Conservation (phyloP, 106 monocot genomes). For the Gastrodia elata region DNA sequence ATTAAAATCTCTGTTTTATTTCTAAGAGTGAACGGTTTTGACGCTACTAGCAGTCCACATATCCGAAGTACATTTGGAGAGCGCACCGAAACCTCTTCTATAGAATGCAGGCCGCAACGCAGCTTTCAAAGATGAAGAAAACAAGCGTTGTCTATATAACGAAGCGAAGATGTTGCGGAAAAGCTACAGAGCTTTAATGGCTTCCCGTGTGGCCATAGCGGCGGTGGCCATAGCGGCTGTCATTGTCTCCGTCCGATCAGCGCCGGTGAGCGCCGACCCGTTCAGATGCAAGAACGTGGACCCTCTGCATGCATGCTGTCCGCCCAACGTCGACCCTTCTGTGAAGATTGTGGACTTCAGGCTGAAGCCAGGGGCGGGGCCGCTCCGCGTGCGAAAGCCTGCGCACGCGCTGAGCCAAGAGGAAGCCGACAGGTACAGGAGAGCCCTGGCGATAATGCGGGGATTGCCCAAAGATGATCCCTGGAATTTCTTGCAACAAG, state of each 20-base stretch:
- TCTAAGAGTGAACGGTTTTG: too few species aligned
- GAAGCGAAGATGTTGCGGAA: neutral
- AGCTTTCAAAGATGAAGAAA: too few species aligned
- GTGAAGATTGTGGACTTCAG: conserved; percentile 17
- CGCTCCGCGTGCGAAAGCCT: conserved; percentile 36
- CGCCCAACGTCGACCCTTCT: conserved; percentile 1
- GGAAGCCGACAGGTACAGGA: conserved; percentile 26
- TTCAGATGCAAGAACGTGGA: neutral
- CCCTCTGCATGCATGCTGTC: neutral
- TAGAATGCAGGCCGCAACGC: too few species aligned
- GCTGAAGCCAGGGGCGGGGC: conserved; percentile 1
- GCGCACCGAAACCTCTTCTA: too few species aligned
- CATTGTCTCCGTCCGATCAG: neutral
- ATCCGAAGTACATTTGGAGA: too few species aligned
- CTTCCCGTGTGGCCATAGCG: neutral
- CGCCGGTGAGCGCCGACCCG: neutral
- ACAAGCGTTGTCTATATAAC: too few species aligned
- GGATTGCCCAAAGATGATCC: conserved; percentile 34
- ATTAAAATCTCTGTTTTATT: too few species aligned
- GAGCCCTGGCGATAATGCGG: conserved; percentile 31
- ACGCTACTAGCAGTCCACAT: too few species aligned
- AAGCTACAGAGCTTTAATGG: neutral
- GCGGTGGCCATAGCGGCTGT: neutral
- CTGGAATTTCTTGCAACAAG: conserved; percentile 36
- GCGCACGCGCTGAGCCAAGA: conserved; percentile 23